phyloP scores from a whole-genome alignment of 768 basidiomycete genomes.

The Hericium erinaceus region DNA sequence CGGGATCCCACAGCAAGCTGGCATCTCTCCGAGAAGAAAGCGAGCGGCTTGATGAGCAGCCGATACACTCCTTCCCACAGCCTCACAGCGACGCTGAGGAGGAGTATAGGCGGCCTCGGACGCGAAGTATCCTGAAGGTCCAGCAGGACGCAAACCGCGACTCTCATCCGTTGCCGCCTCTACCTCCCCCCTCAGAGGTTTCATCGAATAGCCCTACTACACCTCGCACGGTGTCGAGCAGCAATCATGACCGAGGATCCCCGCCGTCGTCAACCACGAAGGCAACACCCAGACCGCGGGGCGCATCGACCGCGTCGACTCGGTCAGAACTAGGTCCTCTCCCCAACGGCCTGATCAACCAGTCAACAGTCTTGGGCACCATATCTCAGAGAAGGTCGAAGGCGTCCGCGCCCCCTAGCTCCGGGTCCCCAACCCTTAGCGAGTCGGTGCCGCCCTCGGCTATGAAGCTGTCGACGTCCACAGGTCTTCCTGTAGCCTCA shows the following conservation, averaged over 20 bases:
- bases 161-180: conserved; percentile 59
- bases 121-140: conserved; percentile 8
- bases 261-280: conserved; percentile 34
- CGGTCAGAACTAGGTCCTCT: conserved; percentile 22
- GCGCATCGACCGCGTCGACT: conserved; percentile 36
- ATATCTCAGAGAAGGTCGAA: conserved; percentile 63
- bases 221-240: conserved; percentile 22
- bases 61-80: conserved; percentile 17
- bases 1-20: conserved; percentile 48
- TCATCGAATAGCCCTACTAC: conserved; percentile 10
- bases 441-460: conserved; percentile 19
- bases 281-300: conserved; percentile 43
- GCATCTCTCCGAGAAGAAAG: conserved; percentile 56
- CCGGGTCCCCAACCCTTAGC: conserved; percentile 4
- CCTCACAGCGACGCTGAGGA: conserved; percentile 23
- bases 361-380: conserved; percentile 51
- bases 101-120: conserved; percentile 10
- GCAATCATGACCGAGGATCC: conserved; percentile 23
- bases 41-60: conserved; percentile 25
- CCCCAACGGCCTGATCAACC: conserved; percentile 37
- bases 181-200: conserved; percentile 37
- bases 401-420: conserved; percentile 48
- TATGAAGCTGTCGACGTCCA: conserved; percentile 27
- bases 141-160: conserved; percentile 17
- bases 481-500: conserved; percentile 9